Evolutionary conservation across 192 early-diverging fungal genomes (phyloP), one percentile per base, ranked within the genome.

Genomic region (Entrophospora sp.): DNA sequence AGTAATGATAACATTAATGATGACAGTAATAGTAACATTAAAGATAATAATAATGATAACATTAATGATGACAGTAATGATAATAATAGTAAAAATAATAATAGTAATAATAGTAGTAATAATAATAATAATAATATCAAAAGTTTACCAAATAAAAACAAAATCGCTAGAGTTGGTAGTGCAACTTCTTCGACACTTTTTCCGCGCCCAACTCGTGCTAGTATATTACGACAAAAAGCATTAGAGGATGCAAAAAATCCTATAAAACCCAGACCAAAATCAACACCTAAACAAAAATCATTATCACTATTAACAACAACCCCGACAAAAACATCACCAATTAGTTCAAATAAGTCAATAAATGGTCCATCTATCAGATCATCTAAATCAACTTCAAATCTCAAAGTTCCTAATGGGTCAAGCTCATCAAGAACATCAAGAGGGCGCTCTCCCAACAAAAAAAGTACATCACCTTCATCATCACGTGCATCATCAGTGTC

Each of bases 191-290:
- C 43, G 10, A 5, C 64, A 22, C 25, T 22, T 28, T 66, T 28
- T 25, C 51, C 18, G 28, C 48, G 64, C 24, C 64, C 64, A 30
- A 66, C 64, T 31, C 46, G 64, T 28, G 64, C 64, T 18, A 66
- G 64, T 31, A 51, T 66, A 18, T 66, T 66, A 43, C 64, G 64
- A 22, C 64, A 66, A 55, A 66, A 66, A 20, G 64, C 64, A 22
- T 42, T 66, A 10, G 52, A 34, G 31, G 64, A 66, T 20, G 51
- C 37, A 42, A 66, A 66, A n/a, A 55, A 66, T 66, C 64, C 64
- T 30, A 38, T 66, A 22, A 66, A 66, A 4, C 20, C 28, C 16
- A 28, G 38, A 32, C 53, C 24, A 43, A 55, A 52, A 42, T n/a
- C 35, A 20, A 24, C 62, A 44, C 10, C 25, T n/a, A 3, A 36